A percentile compares a stretch with the other conserved stretches of the same genome.
Conservation (phyloP, 1,284 basidiomycete genomes). For the Apiotrichum veenhuisii region DNA sequence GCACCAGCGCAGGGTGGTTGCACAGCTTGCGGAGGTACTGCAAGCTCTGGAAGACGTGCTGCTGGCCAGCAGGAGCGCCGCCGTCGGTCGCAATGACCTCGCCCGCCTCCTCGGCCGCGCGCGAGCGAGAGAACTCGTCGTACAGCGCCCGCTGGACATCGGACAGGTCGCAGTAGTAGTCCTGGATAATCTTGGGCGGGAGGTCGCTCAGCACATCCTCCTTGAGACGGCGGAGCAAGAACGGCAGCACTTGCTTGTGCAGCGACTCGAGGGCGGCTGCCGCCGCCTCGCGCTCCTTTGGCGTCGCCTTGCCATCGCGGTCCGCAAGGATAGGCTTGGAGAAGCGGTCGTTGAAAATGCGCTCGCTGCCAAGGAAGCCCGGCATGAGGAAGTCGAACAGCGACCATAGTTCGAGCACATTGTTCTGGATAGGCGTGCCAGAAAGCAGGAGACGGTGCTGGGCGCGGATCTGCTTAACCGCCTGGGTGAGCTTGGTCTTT, state of each 20-base stretch:
- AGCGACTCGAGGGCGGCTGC: slow-evolving; percentile 89
- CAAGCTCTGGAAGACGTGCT: slow-evolving; percentile 91
- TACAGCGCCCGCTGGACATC: slow-evolving; percentile 89
- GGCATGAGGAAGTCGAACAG: slow-evolving; percentile 99
- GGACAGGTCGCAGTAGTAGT: slow-evolving; percentile 97
- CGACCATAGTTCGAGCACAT: slow-evolving; percentile 97
- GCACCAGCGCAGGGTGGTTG: slow-evolving; percentile 89
- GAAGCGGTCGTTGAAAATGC: slow-evolving; percentile 93
- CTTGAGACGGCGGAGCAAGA: slow-evolving; percentile 91
- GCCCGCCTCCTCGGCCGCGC: slow-evolving; percentile 64
- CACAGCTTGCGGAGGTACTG: slow-evolving; percentile 97
- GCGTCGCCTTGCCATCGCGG: slow-evolving; percentile 79
- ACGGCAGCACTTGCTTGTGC: slow-evolving; percentile 99
- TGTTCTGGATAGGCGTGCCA: slow-evolving; percentile 98
- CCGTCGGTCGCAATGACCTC: slow-evolving; percentile 55
- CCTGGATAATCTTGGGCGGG: slow-evolving; percentile 99
- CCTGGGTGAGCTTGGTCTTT: slow-evolving; percentile 95
- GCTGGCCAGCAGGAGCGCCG: slow-evolving; percentile 58
- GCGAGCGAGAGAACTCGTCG: slow-evolving; percentile 84
- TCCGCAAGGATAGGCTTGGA: slow-evolving; percentile 94
- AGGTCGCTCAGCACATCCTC: slow-evolving; percentile 96
- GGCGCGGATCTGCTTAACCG: slow-evolving; percentile 85
- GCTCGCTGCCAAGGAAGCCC: slow-evolving; percentile 91
- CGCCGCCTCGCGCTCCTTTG: slow-evolving; percentile 93
- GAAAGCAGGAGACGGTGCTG: slow-evolving; percentile 92